These are phyloP conservation scores for Boechera retrofracta DNA, from an alignment of 345 rosid species.

Conservation along the genomic window DNA sequence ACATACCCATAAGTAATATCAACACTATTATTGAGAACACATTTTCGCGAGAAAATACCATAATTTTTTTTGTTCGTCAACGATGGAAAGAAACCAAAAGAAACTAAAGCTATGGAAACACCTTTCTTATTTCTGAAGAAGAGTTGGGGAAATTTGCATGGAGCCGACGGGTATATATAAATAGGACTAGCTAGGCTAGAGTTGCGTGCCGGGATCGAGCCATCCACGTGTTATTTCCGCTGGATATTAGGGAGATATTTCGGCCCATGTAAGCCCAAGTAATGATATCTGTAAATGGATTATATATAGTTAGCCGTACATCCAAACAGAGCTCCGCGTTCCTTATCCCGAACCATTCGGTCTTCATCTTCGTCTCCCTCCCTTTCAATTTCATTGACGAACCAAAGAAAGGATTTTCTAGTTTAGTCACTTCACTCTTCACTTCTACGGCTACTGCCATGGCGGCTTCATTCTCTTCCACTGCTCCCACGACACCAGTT, in stretches of 20 bases:
- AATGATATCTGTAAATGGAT: background rate
- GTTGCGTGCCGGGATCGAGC: background rate
- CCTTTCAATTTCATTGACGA: conserved; percentile 16
- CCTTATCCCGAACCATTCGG: conserved; percentile 31
- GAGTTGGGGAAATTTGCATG: background rate
- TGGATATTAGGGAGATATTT: background rate
- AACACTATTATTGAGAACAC: background rate
- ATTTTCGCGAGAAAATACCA: background rate
- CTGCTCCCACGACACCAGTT: conserved; percentile 45
- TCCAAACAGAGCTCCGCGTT: conserved; percentile 14
- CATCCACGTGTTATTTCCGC: background rate
- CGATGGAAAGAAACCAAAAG: background rate
- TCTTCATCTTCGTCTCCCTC: background rate
- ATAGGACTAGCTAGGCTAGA: background rate
- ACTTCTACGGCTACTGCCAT: conserved; percentile 44
- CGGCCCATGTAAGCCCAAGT: conserved; percentile 16
- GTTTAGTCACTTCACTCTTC: background rate
- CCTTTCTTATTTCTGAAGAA: background rate
- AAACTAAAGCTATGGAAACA: background rate
- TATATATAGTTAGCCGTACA: conserved; percentile 15
- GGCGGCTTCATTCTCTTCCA: conserved; percentile 63
- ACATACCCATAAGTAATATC: background rate
- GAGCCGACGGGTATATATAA: background rate
- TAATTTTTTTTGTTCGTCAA: background rate
- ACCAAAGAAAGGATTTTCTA: background rate